phyloP scores from a whole-genome alignment of 371 early-diverging fungal genomes.

The Coemansia sp. region DNA sequence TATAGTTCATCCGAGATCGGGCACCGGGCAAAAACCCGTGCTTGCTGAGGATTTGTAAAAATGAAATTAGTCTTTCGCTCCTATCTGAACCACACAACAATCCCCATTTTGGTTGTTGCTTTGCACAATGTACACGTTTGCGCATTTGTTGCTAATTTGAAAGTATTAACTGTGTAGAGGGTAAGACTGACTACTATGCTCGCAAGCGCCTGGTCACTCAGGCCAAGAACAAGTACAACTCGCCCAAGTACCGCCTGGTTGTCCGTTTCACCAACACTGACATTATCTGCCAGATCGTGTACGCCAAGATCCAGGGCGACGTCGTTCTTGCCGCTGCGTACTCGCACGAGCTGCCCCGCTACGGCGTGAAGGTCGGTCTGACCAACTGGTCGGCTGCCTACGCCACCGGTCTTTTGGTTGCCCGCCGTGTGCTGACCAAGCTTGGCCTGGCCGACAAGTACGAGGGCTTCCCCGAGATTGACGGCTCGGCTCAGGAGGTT shows the following conservation, averaged over 20 bases:
- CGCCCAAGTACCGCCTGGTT: slow-evolving; percentile 99
- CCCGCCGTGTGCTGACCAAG: slow-evolving; percentile 96
- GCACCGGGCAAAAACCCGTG: slow-evolving; percentile 12
- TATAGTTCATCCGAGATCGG: slow-evolving; percentile 78
- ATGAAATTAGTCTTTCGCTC: slow-evolving; percentile 74
- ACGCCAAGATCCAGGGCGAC: slow-evolving; percentile 99
- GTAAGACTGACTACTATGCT: slow-evolving; percentile 99
- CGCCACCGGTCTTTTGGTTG: slow-evolving; percentile 98
- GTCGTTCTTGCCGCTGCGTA: slow-evolving; percentile 97
- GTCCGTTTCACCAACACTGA: slow-evolving; percentile 99
- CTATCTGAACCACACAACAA: slow-evolving; percentile 68
- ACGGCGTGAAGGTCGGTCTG: slow-evolving; percentile 99
- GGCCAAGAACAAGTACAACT: slow-evolving; percentile 99
- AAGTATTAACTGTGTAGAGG: slow-evolving; percentile 66
- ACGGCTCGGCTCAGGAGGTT: slow-evolving; percentile 89
- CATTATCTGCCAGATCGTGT: slow-evolving; percentile 97
- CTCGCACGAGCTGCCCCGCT: slow-evolving; percentile 97
- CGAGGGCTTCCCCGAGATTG: slow-evolving; percentile 92
- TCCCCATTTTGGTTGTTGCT: neutral
- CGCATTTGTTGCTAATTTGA: too few relatives aligned
- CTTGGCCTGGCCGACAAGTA: slow-evolving; percentile 94
- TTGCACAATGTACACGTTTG: too few relatives aligned
- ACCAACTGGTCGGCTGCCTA: slow-evolving; percentile 99
- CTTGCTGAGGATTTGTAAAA: slow-evolving; percentile 54
- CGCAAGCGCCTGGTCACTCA: slow-evolving; percentile 98